phyloP scores from a whole-genome alignment of 2,329 filamentous ascomycete species.

The Penicillium sp. region DNA sequence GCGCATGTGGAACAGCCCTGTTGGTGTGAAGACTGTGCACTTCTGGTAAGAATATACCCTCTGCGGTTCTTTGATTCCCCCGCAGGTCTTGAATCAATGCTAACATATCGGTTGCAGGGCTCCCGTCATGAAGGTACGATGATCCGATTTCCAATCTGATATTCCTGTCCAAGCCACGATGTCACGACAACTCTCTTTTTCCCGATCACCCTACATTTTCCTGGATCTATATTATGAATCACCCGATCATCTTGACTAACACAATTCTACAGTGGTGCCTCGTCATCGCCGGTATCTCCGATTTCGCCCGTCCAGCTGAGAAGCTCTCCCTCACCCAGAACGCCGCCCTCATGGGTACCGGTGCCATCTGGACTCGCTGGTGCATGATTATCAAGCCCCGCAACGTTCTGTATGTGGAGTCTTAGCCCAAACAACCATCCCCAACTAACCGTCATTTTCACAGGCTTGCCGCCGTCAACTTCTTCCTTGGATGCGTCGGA shows the following conservation, averaged over 20 bases:
- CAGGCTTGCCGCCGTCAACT: conserved; percentile 92
- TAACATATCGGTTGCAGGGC: conserved; percentile 60
- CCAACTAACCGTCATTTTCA: conserved; percentile 10
- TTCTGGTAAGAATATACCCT: conserved; percentile 71
- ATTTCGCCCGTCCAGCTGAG: conserved; percentile 87
- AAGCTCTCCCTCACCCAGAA: conserved; percentile 95
- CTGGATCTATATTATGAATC: not conserved
- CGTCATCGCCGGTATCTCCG: conserved; percentile 87
- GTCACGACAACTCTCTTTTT: not conserved
- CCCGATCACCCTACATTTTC: not conserved
- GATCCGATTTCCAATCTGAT: conserved; percentile 10
- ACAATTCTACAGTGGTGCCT: conserved; percentile 70
- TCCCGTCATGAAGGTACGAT: conserved; percentile 79
- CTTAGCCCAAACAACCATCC: not conserved
- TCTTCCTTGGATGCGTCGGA: conserved; percentile 91
- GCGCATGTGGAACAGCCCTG: conserved; percentile 79
- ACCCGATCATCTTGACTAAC: conserved; percentile 2
- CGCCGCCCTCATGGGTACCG: conserved; percentile 82
- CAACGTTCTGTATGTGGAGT: conserved; percentile 75
- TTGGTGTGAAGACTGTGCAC: conserved; percentile 90
- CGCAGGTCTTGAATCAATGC: not conserved
- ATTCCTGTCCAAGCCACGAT: not conserved
- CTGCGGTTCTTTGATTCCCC: not conserved
- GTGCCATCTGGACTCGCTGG: conserved; percentile 97
- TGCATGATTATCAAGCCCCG: conserved; percentile 94